Base-by-base conservation (phyloP, 1,284 basidiomycete species). In the Pisolithus thermaeus region DNA sequence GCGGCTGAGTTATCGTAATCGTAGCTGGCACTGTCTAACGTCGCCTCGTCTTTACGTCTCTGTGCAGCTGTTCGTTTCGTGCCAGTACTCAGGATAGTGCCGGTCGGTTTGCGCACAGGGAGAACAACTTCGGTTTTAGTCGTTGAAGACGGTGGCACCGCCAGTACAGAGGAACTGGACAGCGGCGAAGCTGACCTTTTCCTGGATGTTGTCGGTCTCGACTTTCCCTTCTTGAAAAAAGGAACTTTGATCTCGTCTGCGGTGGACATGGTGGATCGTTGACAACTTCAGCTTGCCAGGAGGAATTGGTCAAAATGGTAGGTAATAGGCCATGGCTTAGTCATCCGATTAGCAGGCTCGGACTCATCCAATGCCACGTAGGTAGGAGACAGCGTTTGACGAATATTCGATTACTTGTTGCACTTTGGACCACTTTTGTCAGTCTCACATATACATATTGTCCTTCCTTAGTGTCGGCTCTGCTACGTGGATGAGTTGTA, bases 151-250 rank as follows among this genome's bases (percentile, higher is more conserved):
- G 62, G 52, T n/a, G 72, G 59, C 8, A 61, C 59, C 16, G 28
- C 41, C 8, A 11, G 37, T 7, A 20, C 49, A n/a, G 64, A 51
- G 2, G 52, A 56, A 1, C 62, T 56, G n/a, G 57, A 50, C 20
- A 67, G 50, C 32, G 65, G 63, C 6, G 74, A 67, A 12, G 73
- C 58, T 0, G 87, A 88, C 16, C 90, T 80, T 59, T 86, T 84
- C 37, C 92, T 79, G 12, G 76, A 68, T 0, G 87, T 86, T 9
- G 83, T 77, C 14, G 90, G 88, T 3, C 89, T 76, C 6, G 81
- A 75, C 60, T 84, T 87, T 37, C 84, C 83, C 70, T 92, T 94
- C 70, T 88, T 94, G 75, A 95, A 92, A 69, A 92, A 87, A 9
- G 91, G 87, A 0, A 92, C 84, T 45, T 75, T 79, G 7, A 78